Conservation (phyloP, 1,284 basidiomycete species). For the Thecaphora thlaspeos region DNA sequence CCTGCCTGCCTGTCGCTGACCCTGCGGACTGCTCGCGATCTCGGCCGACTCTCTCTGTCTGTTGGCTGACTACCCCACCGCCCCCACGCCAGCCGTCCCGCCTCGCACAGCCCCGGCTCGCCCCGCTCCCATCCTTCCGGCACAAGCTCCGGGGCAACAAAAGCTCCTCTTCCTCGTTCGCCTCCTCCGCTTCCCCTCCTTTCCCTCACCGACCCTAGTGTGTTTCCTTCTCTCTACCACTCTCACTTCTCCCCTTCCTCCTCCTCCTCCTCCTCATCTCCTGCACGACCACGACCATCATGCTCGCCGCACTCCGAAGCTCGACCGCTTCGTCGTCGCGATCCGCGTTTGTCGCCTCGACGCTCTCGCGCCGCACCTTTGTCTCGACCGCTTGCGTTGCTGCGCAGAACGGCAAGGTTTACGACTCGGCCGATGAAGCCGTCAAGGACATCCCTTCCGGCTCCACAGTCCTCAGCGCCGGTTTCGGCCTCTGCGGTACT, state of each 20-base stretch:
- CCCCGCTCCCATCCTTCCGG: too few species aligned
- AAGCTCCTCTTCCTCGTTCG: too few species aligned
- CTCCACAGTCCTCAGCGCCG: conserved; percentile 45
- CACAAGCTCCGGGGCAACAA: too few species aligned
- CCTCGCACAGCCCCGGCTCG: too few species aligned
- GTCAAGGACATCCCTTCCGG: conserved; percentile 49
- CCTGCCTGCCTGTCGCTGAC: too few species aligned
- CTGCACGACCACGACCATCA: conserved; percentile 5
- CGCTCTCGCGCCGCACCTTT: conserved; percentile 20
- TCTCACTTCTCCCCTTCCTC: not conserved
- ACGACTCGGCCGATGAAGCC: conserved; percentile 42
- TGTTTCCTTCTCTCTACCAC: not conserved
- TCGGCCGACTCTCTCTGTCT: too few species aligned
- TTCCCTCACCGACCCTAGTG: not conserved
- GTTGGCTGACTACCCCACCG: too few species aligned
- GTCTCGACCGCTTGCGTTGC: conserved; percentile 5
- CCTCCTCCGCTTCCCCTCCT: not conserved
- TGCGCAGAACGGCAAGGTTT: conserved; percentile 31
- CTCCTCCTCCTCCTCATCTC: not conserved
- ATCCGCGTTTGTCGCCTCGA: conserved; percentile 8
- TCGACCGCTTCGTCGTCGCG: not conserved
- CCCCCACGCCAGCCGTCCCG: too few species aligned
- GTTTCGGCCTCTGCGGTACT: conserved; percentile 56
- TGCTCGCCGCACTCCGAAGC: conserved; percentile 18
- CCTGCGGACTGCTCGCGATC: too few species aligned